A percentile compares a stretch with the other conserved stretches of the same genome.
Evolutionary conservation across 257 asterid genomes (phyloP).

Genomic region (Fraxinus americana): DNA sequence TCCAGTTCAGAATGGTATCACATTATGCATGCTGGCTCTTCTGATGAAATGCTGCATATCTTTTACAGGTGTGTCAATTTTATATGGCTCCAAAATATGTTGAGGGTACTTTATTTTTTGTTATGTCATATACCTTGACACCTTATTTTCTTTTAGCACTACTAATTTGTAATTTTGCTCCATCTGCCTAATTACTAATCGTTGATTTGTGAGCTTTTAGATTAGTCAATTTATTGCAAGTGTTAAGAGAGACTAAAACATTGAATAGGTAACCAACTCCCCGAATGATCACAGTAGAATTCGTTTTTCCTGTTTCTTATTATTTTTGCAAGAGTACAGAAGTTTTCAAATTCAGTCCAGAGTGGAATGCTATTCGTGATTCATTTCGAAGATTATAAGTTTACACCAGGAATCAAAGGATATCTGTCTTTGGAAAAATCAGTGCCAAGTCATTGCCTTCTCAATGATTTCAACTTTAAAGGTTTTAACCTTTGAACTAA

Average conservation of each 20-base stretch:
- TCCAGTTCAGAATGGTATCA: conserved; percentile 72
- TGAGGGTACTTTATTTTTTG: not conserved
- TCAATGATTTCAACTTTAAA: not conserved
- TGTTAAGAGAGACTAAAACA: not conserved
- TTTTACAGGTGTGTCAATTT: conserved; percentile 61
- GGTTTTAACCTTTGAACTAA: not conserved
- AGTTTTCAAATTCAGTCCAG: too few species aligned
- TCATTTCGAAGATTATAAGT: too few species aligned
- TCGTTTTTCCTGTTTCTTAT: not conserved
- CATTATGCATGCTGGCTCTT: conserved; percentile 51
- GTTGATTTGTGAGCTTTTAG: not conserved
- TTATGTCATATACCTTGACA: not conserved
- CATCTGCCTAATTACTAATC: not conserved
- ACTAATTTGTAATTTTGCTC: not conserved
- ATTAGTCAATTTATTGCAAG: not conserved
- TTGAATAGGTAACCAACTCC: not conserved
- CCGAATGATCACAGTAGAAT: not conserved
- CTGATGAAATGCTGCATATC: conserved; percentile 52
- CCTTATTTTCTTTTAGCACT: not conserved
- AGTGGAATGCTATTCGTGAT: not conserved
- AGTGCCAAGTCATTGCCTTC: not conserved
- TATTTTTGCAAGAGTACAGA: not conserved
- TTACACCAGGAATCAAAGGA: not conserved
- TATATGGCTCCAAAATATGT: not conserved
- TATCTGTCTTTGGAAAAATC: not conserved